Conservation (phyloP, 2,329 filamentous ascomycete species). For the Cladosporium sp. region DNA sequence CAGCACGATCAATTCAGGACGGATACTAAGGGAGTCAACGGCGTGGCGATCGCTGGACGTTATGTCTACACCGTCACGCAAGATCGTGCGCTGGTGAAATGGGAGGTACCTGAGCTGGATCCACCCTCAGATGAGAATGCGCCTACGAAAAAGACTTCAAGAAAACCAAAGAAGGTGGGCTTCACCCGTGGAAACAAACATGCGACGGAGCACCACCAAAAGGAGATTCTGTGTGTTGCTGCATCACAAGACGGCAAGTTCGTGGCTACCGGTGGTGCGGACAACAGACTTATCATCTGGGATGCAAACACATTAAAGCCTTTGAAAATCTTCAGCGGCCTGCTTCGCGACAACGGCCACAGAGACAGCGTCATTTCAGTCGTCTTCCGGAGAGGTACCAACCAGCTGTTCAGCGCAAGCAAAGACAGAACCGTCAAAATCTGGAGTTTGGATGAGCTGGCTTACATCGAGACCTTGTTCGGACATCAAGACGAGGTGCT, state of each 20-base stretch:
- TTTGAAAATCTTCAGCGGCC: conserved; percentile 80
- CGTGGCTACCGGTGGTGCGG: conserved; percentile 82
- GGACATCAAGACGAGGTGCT: conserved; percentile 90
- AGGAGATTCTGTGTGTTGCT: conserved; percentile 74
- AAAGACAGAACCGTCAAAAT: conserved; percentile 92
- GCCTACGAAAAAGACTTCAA: conserved; percentile 22
- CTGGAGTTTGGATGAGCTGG: conserved; percentile 86
- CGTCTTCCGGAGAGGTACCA: conserved; percentile 67
- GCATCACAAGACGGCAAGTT: conserved; percentile 86
- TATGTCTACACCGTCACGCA: conserved; percentile 86
- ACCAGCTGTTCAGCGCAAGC: conserved; percentile 87
- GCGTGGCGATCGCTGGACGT: conserved; percentile 71
- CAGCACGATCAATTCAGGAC: conserved; percentile 69
- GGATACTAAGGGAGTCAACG: conserved; percentile 73
- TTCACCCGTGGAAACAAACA: conserved; percentile 59
- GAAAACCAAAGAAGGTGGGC: conserved; percentile 56
- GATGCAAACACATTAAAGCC: conserved; percentile 73
- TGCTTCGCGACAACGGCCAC: conserved; percentile 65
- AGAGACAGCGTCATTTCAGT: conserved; percentile 80
- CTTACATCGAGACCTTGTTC: conserved; percentile 93
- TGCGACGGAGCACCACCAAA: conserved; percentile 68
- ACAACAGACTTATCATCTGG: conserved; percentile 83
- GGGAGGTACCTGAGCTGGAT: conserved; percentile 64
- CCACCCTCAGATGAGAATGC: conserved; percentile 20
- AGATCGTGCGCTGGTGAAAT: conserved; percentile 80